Base-by-base conservation (phyloP, 106 monocot species). In the Dendrobium officinale region DNA sequence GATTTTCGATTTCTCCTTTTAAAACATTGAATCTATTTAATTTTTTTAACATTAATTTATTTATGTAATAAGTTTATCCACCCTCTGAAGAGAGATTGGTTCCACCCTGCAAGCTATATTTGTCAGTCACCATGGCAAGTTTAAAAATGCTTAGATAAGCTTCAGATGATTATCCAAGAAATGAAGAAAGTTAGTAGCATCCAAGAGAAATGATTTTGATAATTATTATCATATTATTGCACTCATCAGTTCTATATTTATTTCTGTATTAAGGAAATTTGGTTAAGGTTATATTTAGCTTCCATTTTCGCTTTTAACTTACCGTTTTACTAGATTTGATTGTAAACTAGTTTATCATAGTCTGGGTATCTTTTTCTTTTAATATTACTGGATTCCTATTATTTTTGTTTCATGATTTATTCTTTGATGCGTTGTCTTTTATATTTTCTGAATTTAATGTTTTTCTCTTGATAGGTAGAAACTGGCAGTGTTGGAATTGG, bases 401-500 rank as follows among this genome's bases (percentile, higher is more conserved):
- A 31, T 72, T 40, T 72, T 70, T 72, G 1, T 11, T 72, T 74
- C 29, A 70, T 70, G 31, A 70, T 37, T 70, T 33, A 33, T 70
- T 70, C 3, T 61, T 61, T 61, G 37, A 33, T 37, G 15, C 33
- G 5, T 70, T 70, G 70, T 70, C 70, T 70, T 37, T 9, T 74
- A 44, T 37, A 74, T 44, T 74, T 74, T 74, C 43, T 13, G 13
- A 73, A 73, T 73, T 42, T n/a, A 29, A 67, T 82, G 31, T 22
- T 64, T 55, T 2, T 78, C 67, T 75, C 3, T 72, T 86, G 80
- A 55, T 73, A 98, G 97, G 90, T 98, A 78, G 94, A 98, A 81
- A 85, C 84, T 78, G 93, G 93, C 42, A 72, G 20, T 81, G 74
- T 98, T 22, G 84, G 88, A 77, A 89, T 86, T 11, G 97, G 97